Evolutionary conservation across 1,139 yeast species (phyloP), one percentile per base, ranked within the genome.

Genomic region (Hansenula anomala): DNA sequence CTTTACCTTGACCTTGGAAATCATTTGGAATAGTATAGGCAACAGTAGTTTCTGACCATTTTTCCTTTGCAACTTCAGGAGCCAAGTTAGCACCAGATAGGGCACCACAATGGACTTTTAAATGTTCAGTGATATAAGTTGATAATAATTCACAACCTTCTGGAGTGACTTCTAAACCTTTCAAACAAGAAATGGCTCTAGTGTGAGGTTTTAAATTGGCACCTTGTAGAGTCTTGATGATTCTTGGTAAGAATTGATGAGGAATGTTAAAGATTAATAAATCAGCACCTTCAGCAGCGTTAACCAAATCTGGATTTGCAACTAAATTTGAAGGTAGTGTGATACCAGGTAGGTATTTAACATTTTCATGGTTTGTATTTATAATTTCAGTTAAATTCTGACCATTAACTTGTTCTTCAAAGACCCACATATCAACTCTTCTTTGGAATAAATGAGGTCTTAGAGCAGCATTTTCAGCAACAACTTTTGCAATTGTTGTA

Each of bases 1-100:
- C 95, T 54, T 67, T 63, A 45, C 84, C 84, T 46, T 63, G 64
- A 45, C 94, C 90, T 57, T 70, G 68, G 70, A 68, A 78, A 61
- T 83, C 83, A n/a, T 56, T 58, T 37, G 95, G 94, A 16, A 68
- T 52, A 39, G 74, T 75, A 69, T 83, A 87, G 16, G 95, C 96
- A 48, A 87, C 80, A 16, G 96, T 83, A 42, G 96, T 86, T 67
- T 87, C 96, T 18, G 92, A 83, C 87, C 89, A 88, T 64, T 82
- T 83, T 62, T 82, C 83, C 61, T 71, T 74, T 46, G 96, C 96
- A 43, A 87, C 94, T 66, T 87, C 96, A 43, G 86, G 83, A 43
- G 96, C 96, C 50, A 87, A 74, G 64, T 87, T 87, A 43, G 96
- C 96, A 41, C 96, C 96, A 1, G 90, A 80, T 47, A 87, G 70